Base-by-base conservation (phyloP, 2,329 filamentous ascomycete species). In the Chaetomium olivaceum region DNA sequence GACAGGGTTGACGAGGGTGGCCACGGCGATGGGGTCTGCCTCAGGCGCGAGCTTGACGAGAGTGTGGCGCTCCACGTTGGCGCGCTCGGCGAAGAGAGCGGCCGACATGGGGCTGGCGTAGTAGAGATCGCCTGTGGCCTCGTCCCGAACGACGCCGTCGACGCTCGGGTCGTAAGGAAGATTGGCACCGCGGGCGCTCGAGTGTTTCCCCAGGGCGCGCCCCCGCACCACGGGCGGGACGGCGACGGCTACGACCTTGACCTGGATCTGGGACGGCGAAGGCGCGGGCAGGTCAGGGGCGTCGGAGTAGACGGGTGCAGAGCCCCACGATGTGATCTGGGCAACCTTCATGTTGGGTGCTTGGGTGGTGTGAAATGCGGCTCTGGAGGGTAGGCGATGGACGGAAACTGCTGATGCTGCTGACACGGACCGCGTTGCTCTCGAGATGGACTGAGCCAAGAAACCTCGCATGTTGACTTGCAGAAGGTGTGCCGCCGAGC, bases 1-100 rank as follows among this genome's bases (percentile, higher is more conserved):
- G 25, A 65, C 59, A 11, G 63, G 63, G 59, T 65, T 65, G 59
- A 65, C 63, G 31, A 62, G 63, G 1, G 63, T 62, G n/a, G 63
- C 63, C 8, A 65, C 63, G 5, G 63, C n/a, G 8, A 65, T 23
- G 25, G 63, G 23, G 12, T 65, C 59, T 4, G 63, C 46, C 21
- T 48, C 59, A 9, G 63, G 58, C 2, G 50, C 36, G n/a, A 64
- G 62, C 27, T 50, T 54, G 56, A 61, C 51, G 36, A 64, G 48
- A 1, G n/a, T 36, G n/a, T 59, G 52, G 16, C 59, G 58, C n/a
- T 65, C 63, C 21, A 65, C 23, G 48, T 65, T 65, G 54, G 63
- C 63, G 54, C 51, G 33, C 54, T 65, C 63, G 36, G 59, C 54
- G 46, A 65, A 65, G 52, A 65, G 52, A 16, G 52, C 16, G 6